Evolutionary conservation across 2,329 filamentous ascomycete species (phyloP), one percentile per base, ranked within the genome.

Genomic region (Ceratocystis cacaofunesta): DNA sequence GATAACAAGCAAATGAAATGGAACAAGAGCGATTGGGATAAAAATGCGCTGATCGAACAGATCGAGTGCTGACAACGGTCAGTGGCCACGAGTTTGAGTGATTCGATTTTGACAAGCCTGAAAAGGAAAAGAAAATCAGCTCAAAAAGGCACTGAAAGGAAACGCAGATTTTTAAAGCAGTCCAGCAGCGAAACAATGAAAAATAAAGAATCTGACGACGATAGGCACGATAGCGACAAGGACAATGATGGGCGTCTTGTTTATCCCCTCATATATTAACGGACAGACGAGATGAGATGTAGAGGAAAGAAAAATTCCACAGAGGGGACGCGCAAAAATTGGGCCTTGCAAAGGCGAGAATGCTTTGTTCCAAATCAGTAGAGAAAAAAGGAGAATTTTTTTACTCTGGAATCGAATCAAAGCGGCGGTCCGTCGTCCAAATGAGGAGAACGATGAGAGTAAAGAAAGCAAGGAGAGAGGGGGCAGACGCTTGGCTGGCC

Each of bases 391-490:
- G 41, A 44, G 32, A 61, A 44, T 46, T 50, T 25, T 19, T 10
- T 50, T 12, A 6, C 46, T 7, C 46, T 22, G 32, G 48, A 64
- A 41, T 50, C 15, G 63, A 41, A 57, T 60, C 52, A 64, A 57
- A 57, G 46, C 50, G 50, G 50, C 30, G 30, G 36, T 10, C 46
- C 7, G 6, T 50, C 46, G 7, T 19, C 46, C 46, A 64, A 65
- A 50, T 46, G 43, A 57, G 41, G 32, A 43, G 58, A 61, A 12
- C 28, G 32, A 36, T n/a, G 41, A 64, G 22, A 55, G 19, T 22
- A 25, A 64, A n/a, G n/a, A 30, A 44, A 41, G 50, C 48, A 64
- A 61, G 60, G 30, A 65, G 25, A 28, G 52, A 22, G 22, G 46
- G 50, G 52, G 25, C 25, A 10, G 36, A 57, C 10, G 25, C 25